These are phyloP conservation scores for Colletotrichum scovillei DNA, from an alignment of 2,329 filamentous ascomycete species.

Conservation along the genomic window DNA sequence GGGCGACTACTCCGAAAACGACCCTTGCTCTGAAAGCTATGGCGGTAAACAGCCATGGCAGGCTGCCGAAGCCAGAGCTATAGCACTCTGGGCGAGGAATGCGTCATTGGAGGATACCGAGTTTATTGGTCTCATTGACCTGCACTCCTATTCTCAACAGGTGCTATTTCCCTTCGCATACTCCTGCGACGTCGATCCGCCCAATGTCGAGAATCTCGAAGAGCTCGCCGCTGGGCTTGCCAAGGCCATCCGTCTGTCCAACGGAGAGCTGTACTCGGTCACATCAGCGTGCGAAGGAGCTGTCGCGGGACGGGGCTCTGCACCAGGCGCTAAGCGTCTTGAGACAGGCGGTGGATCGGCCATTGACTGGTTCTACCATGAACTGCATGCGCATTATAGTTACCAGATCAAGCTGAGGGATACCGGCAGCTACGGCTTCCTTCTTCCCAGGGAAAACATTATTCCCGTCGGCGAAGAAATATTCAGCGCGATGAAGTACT, in stretches of 20 bases:
- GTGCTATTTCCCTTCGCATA: slow-evolving; percentile 93
- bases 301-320: slow-evolving; percentile 51
- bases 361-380: slow-evolving; percentile 96
- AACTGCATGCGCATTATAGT: slow-evolving; percentile 82
- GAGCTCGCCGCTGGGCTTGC: slow-evolving; percentile 89
- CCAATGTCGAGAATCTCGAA: slow-evolving; percentile 90
- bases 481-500: slow-evolving; percentile 83
- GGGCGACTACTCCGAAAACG: slow-evolving; percentile 65
- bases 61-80: slow-evolving; percentile 78
- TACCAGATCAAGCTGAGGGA: slow-evolving; percentile 96
- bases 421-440: slow-evolving; percentile 92
- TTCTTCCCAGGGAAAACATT: slow-evolving; percentile 88
- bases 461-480: slow-evolving; percentile 90
- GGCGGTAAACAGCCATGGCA: slow-evolving; percentile 87
- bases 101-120: slow-evolving; percentile 78
- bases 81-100: slow-evolving; percentile 87
- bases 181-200: slow-evolving; percentile 81
- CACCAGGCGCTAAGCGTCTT: slow-evolving; percentile 54
- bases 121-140: slow-evolving; percentile 87
- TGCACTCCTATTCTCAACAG: slow-evolving; percentile 96
- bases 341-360: slow-evolving; percentile 86
- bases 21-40: slow-evolving; percentile 93
- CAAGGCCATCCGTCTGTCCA: slow-evolving; percentile 87
- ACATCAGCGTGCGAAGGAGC: slow-evolving; percentile 89
- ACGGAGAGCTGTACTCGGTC: slow-evolving; percentile 80